phyloP scores from a whole-genome alignment of 768 basidiomycete genomes.

The Tephrocybe sp. region DNA sequence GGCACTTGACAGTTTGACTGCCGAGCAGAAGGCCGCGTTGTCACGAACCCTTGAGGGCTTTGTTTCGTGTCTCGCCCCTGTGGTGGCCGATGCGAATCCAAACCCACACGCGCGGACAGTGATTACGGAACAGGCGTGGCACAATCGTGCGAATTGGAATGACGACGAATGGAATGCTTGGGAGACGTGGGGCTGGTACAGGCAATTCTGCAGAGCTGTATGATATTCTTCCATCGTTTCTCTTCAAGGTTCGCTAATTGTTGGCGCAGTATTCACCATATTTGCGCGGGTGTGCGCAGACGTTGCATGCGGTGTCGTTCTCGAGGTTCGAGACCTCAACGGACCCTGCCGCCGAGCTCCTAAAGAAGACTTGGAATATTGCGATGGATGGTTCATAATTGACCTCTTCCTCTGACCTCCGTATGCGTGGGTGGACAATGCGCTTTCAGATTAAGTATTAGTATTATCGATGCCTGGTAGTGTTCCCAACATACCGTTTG shows the following conservation, averaged over 20 bases:
- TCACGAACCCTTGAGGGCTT: constrained; percentile 78
- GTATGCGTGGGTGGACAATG: too few relatives aligned
- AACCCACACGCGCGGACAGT: constrained; percentile 55
- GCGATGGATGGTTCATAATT: constrained; percentile 43
- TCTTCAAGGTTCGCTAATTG: constrained; percentile 4
- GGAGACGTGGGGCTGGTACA: constrained; percentile 92
- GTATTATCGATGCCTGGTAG: too few relatives aligned
- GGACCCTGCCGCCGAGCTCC: constrained; percentile 55
- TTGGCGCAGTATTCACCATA: constrained; percentile 71
- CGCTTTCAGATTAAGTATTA: too few relatives aligned
- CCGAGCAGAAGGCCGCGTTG: constrained; percentile 75
- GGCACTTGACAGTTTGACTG: constrained; percentile 70
- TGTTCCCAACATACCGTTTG: too few relatives aligned
- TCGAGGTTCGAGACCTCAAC: constrained; percentile 56
- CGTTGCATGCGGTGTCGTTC: constrained; percentile 70
- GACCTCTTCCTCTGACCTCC: not conserved
- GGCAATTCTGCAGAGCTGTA: constrained; percentile 84
- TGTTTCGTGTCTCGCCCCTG: constrained; percentile 57
- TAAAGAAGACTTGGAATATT: constrained; percentile 72
- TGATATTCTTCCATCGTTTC: constrained; percentile 23
- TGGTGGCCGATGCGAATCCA: constrained; percentile 39
- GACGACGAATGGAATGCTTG: constrained; percentile 79
- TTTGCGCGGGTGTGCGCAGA: constrained; percentile 70
- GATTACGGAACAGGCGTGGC: constrained; percentile 69
- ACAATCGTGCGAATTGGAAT: constrained; percentile 66